These are phyloP conservation scores for Anthracocystis panici-leucophaei DNA, from an alignment of 1,284 basidiomycete genomes.

Conservation along the genomic window DNA sequence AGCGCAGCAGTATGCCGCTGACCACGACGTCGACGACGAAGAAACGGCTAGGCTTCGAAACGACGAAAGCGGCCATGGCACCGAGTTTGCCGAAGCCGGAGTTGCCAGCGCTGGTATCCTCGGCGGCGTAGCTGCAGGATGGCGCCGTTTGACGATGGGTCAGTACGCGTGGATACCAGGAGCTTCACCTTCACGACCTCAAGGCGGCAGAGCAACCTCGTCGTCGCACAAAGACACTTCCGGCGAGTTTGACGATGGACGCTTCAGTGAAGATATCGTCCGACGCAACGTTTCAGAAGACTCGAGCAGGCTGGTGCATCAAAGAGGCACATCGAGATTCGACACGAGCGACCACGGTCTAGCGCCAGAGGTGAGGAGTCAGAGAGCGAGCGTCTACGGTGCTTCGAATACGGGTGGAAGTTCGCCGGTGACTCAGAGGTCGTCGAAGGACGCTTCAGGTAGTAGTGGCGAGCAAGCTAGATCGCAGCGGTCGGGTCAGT, in stretches of 20 bases:
- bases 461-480: slow-evolving; percentile 32
- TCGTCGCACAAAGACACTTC: slow-evolving; percentile 25
- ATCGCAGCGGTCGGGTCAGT: not conserved
- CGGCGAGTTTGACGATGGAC: slow-evolving; percentile 25
- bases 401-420: slow-evolving; percentile 37
- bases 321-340: slow-evolving; percentile 18
- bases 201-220: slow-evolving; percentile 1
- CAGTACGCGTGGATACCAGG: slow-evolving; percentile 49
- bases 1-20: slow-evolving; percentile 4
- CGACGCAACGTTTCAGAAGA: slow-evolving; percentile 27
- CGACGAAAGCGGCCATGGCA: slow-evolving; percentile 3
- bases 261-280: slow-evolving; percentile 22
- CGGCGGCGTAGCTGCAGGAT: slow-evolving; percentile 52
- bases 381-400: slow-evolving; percentile 48
- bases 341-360: slow-evolving; percentile 35
- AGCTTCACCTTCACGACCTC: slow-evolving; percentile 9
- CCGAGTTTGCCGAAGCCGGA: slow-evolving; percentile 16
- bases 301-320: slow-evolving; percentile 24
- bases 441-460: slow-evolving; percentile 36
- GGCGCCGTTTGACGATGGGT: slow-evolving; percentile 55
- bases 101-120: slow-evolving; percentile 46
- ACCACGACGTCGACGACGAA: slow-evolving; percentile 13
- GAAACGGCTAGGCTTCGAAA: not conserved
- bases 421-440: slow-evolving; percentile 22
- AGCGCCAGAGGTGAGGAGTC: slow-evolving; percentile 44